Evolutionary conservation across 768 basidiomycete species (phyloP), one percentile per base, ranked within the genome.

Genomic region (Lactarius deliciosus): DNA sequence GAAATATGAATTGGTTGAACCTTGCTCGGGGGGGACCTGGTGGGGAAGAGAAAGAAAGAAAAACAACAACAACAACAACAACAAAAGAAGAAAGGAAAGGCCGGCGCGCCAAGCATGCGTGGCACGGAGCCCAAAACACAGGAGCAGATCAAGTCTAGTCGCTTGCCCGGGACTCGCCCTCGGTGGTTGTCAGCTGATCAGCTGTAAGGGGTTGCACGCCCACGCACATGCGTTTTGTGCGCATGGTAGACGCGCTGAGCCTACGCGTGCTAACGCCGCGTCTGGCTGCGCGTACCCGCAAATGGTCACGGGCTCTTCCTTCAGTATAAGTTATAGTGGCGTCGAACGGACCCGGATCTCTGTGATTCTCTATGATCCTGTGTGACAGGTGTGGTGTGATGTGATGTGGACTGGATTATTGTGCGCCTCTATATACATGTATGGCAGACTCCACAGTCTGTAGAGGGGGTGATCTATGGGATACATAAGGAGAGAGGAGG

Each of bases 391-490:
- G 57, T 54, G 43, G 11, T 60, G 41, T 53, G 50, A 53, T 53
- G 50, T 15, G 50, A 53, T 53, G 50, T 15, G 50, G 50, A 25
- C 10, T 68, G 63, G 53, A 64, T 64, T 68, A 68, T 67, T 67
- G 38, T 54, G 61, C 50, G 50, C 36, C 57, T 64, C 58, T 68
- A 64, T 68, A 53, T 68, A 68, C 66, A 40, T 60, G 66, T 68
- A 64, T 34, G 50, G 61, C 45, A 62, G 47, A 34, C 56, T 38
- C 36, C 36, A 18, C 25, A 18, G 50, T 34, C 47, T 62, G 65
- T 45, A 56, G 50, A 36, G 55, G 16, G 57, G 53, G 57, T 32
- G 41, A 60, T 64, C 66, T 68, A 68, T 41, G 53, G n/a, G 54
- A 68, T 68, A 68, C 66, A 68, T 59, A 64, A 25, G 25, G 41